These are phyloP conservation scores for Linaria vulgaris DNA, from an alignment of 257 asterid species.

Conservation along the genomic window DNA sequence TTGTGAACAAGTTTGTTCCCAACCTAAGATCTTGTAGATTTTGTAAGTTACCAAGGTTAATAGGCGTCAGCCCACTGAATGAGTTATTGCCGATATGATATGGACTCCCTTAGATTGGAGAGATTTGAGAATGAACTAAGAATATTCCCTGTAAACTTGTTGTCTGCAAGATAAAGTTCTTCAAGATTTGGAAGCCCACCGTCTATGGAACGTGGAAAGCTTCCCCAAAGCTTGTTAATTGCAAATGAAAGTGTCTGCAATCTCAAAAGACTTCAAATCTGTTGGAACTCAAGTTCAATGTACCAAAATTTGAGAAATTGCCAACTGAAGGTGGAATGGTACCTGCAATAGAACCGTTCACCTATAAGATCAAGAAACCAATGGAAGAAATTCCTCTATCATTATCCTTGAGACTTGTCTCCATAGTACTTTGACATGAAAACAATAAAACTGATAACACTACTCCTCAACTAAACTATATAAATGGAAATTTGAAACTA, in stretches of 20 bases:
- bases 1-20: neutral
- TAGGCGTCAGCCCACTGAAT: conserved; percentile 28
- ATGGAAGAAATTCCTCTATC: too few species aligned
- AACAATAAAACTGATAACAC: too few species aligned
- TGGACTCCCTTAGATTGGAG: conserved; percentile 8
- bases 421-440: too few species aligned
- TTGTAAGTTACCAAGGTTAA: conserved; percentile 21
- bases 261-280: conserved; percentile 19
- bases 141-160: conserved; percentile 23
- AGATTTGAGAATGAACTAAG: conserved; percentile 26
- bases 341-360: neutral
- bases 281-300: neutral
- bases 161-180: neutral
- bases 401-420: too few species aligned
- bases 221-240: conserved; percentile 7
- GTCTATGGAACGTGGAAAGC: conserved; percentile 21
- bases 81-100: neutral
- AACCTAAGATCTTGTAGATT: conserved; percentile 1
- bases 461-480: too few species aligned
- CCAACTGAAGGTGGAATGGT: conserved; percentile 25
- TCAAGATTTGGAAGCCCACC: conserved; percentile 23
- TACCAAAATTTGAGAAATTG: conserved; percentile 15
- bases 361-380: neutral
- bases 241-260: conserved; percentile 5
- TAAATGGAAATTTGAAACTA: too few species aligned